Percentiles rank a stretch among this genome's conserved stretches.
These are phyloP conservation scores for Neurospora pannonica DNA, from an alignment of 495 filamentous ascomycete species.

Conservation along the genomic window DNA sequence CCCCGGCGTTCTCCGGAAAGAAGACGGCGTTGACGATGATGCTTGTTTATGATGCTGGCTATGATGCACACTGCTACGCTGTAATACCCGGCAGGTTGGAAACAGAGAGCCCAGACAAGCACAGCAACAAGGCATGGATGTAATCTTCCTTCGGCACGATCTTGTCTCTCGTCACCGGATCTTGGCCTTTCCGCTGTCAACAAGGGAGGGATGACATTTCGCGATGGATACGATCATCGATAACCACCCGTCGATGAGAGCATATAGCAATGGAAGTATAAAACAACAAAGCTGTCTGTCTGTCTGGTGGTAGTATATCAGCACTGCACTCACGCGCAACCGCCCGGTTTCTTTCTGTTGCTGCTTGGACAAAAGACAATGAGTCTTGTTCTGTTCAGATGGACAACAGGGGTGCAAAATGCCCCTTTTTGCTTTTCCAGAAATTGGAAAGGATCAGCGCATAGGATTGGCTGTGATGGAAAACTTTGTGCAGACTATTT, in stretches of 20 bases:
- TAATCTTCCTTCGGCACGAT: neutral
- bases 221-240: neutral
- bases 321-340: neutral
- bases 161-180: neutral
- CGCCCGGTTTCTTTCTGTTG: neutral
- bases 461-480: neutral
- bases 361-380: neutral
- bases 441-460: neutral
- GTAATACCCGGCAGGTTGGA: neutral
- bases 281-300: neutral
- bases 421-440: neutral
- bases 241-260: neutral
- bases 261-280: neutral
- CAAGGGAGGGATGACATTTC: neutral
- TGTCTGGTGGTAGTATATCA: neutral
- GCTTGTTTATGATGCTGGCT: neutral
- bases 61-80: neutral
- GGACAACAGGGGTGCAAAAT: neutral
- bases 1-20: neutral
- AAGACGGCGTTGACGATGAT: neutral
- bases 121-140: neutral
- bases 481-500: neutral
- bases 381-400: neutral
- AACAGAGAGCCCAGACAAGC: neutral
- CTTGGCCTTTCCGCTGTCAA: neutral